A percentile compares a stretch with the other conserved stretches of the same genome.
These are phyloP conservation scores for Ceratobasidium theobromae DNA, from an alignment of 1,284 basidiomycete species.

Conservation along the genomic window DNA sequence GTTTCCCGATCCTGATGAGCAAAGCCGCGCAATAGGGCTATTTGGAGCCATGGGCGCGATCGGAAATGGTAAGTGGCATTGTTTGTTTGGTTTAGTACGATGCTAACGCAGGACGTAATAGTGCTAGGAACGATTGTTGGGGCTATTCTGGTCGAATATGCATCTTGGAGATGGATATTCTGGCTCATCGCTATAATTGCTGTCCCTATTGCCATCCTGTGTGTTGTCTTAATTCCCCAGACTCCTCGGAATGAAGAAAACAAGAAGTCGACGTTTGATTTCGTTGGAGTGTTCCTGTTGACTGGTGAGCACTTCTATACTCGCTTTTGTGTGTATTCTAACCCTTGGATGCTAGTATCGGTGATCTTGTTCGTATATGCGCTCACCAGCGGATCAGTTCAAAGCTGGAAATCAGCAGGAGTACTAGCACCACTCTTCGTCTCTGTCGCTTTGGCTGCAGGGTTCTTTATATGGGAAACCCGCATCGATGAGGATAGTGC, in stretches of 20 bases:
- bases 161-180: constrained; percentile 45
- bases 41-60: constrained; percentile 45
- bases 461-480: constrained; percentile 37
- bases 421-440: constrained; percentile 37
- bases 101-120: no score
- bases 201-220: constrained; percentile 39
- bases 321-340: constrained; percentile 34
- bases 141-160: constrained; percentile 46
- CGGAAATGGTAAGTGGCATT: no score
- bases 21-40: constrained; percentile 45
- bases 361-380: no score
- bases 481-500: constrained; percentile 35
- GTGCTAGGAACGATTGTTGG: constrained; percentile 49
- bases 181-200: constrained; percentile 46
- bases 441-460: constrained; percentile 33
- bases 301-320: constrained; percentile 43
- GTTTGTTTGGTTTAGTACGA: no score
- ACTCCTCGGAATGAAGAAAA: constrained; percentile 18
- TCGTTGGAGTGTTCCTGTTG: constrained; percentile 47
- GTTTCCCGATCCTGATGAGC: constrained; percentile 45
- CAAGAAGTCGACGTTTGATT: constrained; percentile 41
- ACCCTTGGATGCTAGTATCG: constrained; percentile 38
- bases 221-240: constrained; percentile 43
- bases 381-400: constrained; percentile 36
- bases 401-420: constrained; percentile 35